Evolutionary conservation across 345 rosid species (phyloP).

Genomic region (Salix purpurea): DNA sequence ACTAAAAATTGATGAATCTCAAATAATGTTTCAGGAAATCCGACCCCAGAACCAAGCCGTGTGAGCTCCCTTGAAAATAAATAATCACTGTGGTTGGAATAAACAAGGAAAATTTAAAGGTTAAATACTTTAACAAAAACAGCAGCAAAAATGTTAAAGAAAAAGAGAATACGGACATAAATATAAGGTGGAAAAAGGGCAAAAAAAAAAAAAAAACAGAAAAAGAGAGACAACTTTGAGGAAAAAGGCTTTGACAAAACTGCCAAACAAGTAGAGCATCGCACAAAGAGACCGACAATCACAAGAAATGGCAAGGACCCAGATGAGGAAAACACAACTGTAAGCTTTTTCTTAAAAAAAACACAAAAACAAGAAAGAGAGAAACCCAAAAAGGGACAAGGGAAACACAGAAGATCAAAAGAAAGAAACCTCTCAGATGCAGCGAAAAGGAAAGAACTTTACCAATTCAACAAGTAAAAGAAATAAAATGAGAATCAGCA

Average conservation of each 20-base stretch:
- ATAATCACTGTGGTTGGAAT: neutral
- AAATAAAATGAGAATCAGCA: slow-evolving; percentile 3
- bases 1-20: neutral
- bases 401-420: slow-evolving; percentile 5
- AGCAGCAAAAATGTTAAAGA: neutral
- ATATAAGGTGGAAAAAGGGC: neutral
- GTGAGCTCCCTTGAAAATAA: slow-evolving; percentile 20
- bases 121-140: slow-evolving; percentile 1
- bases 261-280: neutral
- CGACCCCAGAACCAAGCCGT: slow-evolving; percentile 14
- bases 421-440: slow-evolving; percentile 24
- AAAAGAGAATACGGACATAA: neutral
- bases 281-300: slow-evolving; percentile 1
- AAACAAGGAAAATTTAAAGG: neutral
- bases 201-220: no score
- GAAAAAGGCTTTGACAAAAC: slow-evolving; percentile 10
- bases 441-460: slow-evolving; percentile 29
- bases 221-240: neutral
- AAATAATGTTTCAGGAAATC: neutral
- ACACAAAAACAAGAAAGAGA: neutral
- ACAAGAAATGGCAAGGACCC: slow-evolving; percentile 26
- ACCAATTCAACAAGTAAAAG: slow-evolving; percentile 7
- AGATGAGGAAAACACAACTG: slow-evolving; percentile 17
- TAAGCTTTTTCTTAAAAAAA: slow-evolving; percentile 2
- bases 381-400: slow-evolving; percentile 19